phyloP scores from a whole-genome alignment of 2,329 filamentous ascomycete species.

The Knufia fluminis region DNA sequence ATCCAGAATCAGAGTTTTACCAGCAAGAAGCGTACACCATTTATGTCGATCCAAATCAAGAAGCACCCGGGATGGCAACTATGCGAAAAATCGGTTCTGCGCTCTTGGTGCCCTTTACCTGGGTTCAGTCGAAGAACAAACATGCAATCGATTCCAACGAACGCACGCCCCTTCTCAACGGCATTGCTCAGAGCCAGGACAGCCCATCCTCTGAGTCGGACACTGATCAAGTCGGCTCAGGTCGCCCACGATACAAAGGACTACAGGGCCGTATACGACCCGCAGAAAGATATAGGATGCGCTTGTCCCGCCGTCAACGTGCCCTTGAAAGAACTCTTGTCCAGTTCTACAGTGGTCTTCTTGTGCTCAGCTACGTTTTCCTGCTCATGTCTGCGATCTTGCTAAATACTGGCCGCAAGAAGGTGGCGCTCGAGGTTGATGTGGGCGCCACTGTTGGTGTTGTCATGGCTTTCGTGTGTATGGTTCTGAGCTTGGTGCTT shows the following conservation, averaged over 20 bases:
- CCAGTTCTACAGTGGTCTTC: constrained; percentile 45
- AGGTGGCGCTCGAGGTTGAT: constrained; percentile 62
- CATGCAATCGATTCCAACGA: constrained; percentile 6
- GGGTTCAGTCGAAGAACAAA: not conserved
- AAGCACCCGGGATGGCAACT: constrained; percentile 56
- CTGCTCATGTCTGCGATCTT: constrained; percentile 57
- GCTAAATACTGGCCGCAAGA: constrained; percentile 58
- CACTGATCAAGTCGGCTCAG: constrained; percentile 8
- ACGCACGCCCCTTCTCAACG: not conserved
- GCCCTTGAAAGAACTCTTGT: constrained; percentile 48
- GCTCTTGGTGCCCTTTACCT: not conserved
- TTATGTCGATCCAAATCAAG: constrained; percentile 62
- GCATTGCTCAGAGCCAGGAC: not conserved
- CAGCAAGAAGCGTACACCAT: constrained; percentile 58
- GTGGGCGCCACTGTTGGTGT: constrained; percentile 62
- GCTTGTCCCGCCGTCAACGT: constrained; percentile 28
- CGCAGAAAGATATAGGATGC: constrained; percentile 9
- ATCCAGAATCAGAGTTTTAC: constrained; percentile 56
- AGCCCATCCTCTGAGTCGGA: constrained; percentile 19
- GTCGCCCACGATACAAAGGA: not conserved
- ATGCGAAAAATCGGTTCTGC: constrained; percentile 39
- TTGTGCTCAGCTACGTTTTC: constrained; percentile 53
- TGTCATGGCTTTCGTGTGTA: constrained; percentile 42
- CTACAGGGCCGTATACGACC: constrained; percentile 4
- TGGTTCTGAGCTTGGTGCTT: constrained; percentile 12